phyloP scores from a whole-genome alignment of 345 rosid species.

The Noccaea bulbosa region DNA sequence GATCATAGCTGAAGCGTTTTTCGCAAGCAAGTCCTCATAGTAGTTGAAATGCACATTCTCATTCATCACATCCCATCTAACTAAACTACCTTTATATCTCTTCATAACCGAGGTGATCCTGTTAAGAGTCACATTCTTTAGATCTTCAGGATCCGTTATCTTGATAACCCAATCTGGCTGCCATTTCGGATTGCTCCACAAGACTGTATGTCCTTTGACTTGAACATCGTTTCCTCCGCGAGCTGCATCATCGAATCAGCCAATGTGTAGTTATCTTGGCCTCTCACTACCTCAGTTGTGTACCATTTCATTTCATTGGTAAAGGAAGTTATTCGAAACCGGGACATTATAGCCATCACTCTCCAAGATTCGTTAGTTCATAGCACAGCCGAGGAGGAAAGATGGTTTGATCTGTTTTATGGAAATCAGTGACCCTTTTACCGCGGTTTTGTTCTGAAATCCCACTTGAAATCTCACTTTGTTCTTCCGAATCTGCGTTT shows the following conservation, averaged over 20 bases:
- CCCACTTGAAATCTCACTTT: slow-evolving; percentile 55
- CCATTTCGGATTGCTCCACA: slow-evolving; percentile 64
- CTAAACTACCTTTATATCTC: slow-evolving; percentile 65
- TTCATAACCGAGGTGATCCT: slow-evolving; percentile 64
- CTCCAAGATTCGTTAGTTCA: slow-evolving; percentile 62
- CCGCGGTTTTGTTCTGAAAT: slow-evolving; percentile 45
- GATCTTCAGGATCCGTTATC: slow-evolving; percentile 48
- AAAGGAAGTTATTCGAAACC: slow-evolving; percentile 71
- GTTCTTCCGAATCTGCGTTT: slow-evolving; percentile 59
- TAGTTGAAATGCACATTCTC: slow-evolving; percentile 80
- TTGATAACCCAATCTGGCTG: slow-evolving; percentile 67
- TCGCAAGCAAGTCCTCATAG: slow-evolving; percentile 71
- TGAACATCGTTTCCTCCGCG: slow-evolving; percentile 45
- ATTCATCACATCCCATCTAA: slow-evolving; percentile 82
- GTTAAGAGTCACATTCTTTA: slow-evolving; percentile 48
- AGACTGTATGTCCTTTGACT: slow-evolving; percentile 70
- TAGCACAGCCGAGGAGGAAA: slow-evolving; percentile 74
- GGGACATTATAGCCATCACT: slow-evolving; percentile 58
- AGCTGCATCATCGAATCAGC: slow-evolving; percentile 66
- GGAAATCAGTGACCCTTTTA: slow-evolving; percentile 52
- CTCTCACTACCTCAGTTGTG: slow-evolving; percentile 58
- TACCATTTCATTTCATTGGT: slow-evolving; percentile 93
- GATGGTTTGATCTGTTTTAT: slow-evolving; percentile 50
- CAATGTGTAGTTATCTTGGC: slow-evolving; percentile 65
- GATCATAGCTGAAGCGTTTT: slow-evolving; percentile 53